These are phyloP conservation scores for Ormosia emarginata DNA, from an alignment of 306 rosid species.

Conservation along the genomic window DNA sequence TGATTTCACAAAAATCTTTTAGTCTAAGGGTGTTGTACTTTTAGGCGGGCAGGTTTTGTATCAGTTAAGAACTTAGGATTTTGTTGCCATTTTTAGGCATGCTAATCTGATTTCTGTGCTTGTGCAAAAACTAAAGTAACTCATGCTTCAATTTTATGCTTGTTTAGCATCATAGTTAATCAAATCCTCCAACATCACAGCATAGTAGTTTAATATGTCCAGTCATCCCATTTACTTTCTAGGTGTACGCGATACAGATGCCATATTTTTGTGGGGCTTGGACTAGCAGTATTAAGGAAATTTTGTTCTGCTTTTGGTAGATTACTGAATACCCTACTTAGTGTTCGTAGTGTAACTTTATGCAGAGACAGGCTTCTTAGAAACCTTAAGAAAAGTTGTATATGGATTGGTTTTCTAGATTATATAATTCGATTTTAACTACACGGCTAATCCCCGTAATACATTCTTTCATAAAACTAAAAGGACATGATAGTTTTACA, in stretches of 20 bases:
- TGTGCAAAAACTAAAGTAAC: not conserved
- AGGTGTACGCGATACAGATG: not conserved
- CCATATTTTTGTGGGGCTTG: not conserved
- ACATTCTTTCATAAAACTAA: not conserved
- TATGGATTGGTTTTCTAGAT: slow-evolving; percentile 12
- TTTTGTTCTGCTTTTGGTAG: not conserved
- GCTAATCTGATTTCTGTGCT: not conserved
- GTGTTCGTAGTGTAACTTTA: not conserved
- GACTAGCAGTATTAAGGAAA: not conserved
- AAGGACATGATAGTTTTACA: not conserved
- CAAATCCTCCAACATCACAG: not conserved
- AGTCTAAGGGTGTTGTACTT: not conserved
- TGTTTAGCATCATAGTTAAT: not conserved
- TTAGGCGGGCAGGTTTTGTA: not conserved
- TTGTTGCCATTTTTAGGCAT: not conserved
- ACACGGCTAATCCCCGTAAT: not conserved
- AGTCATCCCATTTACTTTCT: not conserved
- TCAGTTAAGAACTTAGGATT: not conserved
- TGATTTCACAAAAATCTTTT: not conserved
- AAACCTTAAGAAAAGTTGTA: not conserved
- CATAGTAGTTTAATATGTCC: not conserved
- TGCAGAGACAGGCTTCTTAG: not conserved
- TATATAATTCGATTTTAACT: not conserved
- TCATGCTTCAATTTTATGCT: not conserved
- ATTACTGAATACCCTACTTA: not conserved